phyloP scores from a whole-genome alignment of 805 yeast genomes.

The Alloascoidea hylecoeti region DNA sequence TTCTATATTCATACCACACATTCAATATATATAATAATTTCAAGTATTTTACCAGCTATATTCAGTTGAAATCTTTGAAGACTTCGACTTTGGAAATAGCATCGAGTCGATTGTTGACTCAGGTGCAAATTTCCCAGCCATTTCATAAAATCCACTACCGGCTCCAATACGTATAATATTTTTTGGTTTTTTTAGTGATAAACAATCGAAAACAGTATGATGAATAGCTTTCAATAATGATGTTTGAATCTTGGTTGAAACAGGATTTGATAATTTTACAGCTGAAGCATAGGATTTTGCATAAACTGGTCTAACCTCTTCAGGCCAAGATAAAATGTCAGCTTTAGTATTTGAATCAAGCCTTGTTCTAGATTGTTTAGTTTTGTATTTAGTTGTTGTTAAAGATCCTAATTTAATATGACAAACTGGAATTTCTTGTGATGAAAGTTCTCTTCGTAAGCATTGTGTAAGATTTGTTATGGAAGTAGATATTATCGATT shows the following conservation, averaged over 20 bases:
- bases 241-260: constrained; percentile 2
- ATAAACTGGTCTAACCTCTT: constrained; percentile 18
- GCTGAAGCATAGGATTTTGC: constrained; percentile 17
- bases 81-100: constrained; percentile 14
- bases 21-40: too few species aligned
- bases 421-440: constrained; percentile 26
- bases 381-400: constrained; percentile 16
- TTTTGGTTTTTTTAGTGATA: constrained; percentile 12
- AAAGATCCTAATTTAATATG: constrained; percentile 33
- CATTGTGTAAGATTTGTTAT: constrained; percentile 22
- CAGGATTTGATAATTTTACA: constrained; percentile 6
- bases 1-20: too few species aligned
- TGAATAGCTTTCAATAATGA: constrained; percentile 15
- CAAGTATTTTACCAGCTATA: too few species aligned
- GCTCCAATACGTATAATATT: constrained; percentile 18
- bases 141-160: constrained; percentile 16
- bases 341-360: constrained; percentile 19
- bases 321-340: constrained; percentile 26
- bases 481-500: constrained; percentile 35
- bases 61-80: too few species aligned
- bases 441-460: constrained; percentile 26
- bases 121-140: constrained; percentile 13
- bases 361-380: constrained; percentile 9
- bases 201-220: constrained; percentile 15
- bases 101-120: constrained; percentile 20